Evolutionary conservation across 2,329 filamentous ascomycete species (phyloP).

Genomic region (Colletotrichum nymphaeae): DNA sequence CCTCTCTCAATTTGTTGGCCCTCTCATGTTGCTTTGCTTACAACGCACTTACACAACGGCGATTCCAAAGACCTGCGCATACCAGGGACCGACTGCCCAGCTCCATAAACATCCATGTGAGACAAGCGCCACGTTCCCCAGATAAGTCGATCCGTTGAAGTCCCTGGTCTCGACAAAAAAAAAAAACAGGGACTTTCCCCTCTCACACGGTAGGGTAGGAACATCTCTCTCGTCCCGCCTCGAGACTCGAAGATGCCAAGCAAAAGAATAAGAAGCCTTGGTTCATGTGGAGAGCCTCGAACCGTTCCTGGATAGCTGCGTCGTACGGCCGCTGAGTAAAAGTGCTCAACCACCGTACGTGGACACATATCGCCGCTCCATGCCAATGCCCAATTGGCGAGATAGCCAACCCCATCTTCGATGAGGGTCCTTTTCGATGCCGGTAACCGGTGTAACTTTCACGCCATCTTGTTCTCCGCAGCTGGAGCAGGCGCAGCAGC

Average conservation of each 20-base stretch:
- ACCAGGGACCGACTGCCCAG: slow-evolving; percentile 7
- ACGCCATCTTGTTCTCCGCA: slow-evolving; percentile 14
- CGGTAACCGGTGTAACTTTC: slow-evolving; percentile 25
- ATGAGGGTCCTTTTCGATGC: slow-evolving; percentile 13
- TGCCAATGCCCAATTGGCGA: slow-evolving; percentile 4
- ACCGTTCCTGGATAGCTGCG: slow-evolving; percentile 18
- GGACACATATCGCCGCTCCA: background rate
- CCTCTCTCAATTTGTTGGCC: no score
- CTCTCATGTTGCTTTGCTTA: slow-evolving; percentile 2
- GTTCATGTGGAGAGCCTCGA: background rate
- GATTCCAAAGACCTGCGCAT: slow-evolving; percentile 6
- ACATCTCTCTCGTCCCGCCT: background rate
- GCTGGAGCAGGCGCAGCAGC: background rate
- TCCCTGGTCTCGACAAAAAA: background rate
- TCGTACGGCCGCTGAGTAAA: background rate
- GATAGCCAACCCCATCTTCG: slow-evolving; percentile 8
- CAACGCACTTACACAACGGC: slow-evolving; percentile 6
- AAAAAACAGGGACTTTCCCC: background rate
- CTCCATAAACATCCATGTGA: slow-evolving; percentile 16
- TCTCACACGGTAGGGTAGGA: background rate
- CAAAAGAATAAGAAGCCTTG: background rate
- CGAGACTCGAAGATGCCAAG: background rate
- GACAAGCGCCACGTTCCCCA: slow-evolving; percentile 28
- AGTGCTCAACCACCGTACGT: background rate
- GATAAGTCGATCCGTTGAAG: slow-evolving; percentile 7